Conservation (phyloP, 768 basidiomycete species). For the Gloeostereum incarnatum region DNA sequence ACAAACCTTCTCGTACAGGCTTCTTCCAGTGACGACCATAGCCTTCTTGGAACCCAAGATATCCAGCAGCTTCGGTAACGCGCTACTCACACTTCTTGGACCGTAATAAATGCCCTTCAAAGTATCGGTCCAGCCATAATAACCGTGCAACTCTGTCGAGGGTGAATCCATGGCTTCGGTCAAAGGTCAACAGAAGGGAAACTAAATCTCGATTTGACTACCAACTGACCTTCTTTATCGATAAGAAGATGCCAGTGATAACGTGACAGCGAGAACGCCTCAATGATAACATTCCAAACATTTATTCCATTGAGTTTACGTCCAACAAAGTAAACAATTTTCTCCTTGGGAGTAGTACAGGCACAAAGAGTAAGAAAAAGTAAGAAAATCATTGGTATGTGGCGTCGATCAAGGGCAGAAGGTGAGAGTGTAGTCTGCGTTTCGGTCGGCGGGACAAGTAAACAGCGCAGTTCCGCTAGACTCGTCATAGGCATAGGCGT, state of each 20-base stretch:
- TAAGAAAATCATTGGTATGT: too few relatives aligned
- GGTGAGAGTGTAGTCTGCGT: conserved; percentile 19
- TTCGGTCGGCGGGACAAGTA: conserved; percentile 19
- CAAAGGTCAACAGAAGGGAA: too few relatives aligned
- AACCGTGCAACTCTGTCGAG: conserved; percentile 40
- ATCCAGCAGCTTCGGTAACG: conserved; percentile 53
- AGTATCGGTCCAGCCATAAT: conserved; percentile 59
- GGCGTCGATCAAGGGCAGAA: conserved; percentile 17
- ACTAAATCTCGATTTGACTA: too few relatives aligned
- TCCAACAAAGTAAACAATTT: too few relatives aligned
- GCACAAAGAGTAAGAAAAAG: too few relatives aligned
- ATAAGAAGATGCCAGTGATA: too few relatives aligned
- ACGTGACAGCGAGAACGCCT: too few relatives aligned
- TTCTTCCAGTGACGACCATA: conserved; percentile 64
- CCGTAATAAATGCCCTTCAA: conserved; percentile 67
- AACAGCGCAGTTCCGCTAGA: conserved; percentile 27
- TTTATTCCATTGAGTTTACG: too few relatives aligned
- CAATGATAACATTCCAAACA: too few relatives aligned
- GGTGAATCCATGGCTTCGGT: too few relatives aligned
- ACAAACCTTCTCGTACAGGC: conserved; percentile 51
- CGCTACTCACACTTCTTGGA: conserved; percentile 52
- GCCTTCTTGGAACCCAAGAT: conserved; percentile 51
- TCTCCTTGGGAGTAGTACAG: too few relatives aligned
- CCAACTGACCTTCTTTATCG: too few relatives aligned
- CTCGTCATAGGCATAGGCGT: conserved; percentile 31